phyloP scores from a whole-genome alignment of 2,329 filamentous ascomycete species.

The Xylogone sp. region DNA sequence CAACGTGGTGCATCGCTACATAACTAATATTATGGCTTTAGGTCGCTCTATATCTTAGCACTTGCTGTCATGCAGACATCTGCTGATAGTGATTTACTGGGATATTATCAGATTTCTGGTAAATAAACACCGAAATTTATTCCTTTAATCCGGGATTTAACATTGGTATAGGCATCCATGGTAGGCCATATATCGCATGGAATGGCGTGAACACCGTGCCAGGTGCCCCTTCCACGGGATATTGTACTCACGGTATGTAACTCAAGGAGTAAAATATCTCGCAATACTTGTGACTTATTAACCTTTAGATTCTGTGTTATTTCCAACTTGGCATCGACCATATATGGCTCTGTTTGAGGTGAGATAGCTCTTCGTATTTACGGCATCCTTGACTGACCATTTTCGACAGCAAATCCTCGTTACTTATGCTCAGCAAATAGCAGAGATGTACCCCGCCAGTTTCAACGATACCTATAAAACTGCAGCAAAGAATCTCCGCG shows the following conservation, averaged over 20 bases:
- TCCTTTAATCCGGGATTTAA: neutral
- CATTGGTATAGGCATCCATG: slow-evolving; percentile 13
- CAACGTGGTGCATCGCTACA: neutral
- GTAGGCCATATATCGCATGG: slow-evolving; percentile 21
- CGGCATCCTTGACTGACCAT: neutral
- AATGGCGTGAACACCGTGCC: slow-evolving; percentile 13
- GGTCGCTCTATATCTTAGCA: slow-evolving; percentile 22
- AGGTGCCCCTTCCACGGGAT: slow-evolving; percentile 16
- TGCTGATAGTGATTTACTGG: slow-evolving; percentile 12
- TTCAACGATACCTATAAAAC: slow-evolving; percentile 34
- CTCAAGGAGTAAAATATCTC: neutral
- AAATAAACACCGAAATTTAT: neutral
- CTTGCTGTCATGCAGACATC: slow-evolving; percentile 18
- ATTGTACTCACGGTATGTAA: slow-evolving; percentile 23
- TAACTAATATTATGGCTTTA: slow-evolving; percentile 7
- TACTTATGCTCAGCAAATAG: slow-evolving; percentile 41
- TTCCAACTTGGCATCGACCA: slow-evolving; percentile 49
- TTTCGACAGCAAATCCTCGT: slow-evolving; percentile 47
- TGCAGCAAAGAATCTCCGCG: slow-evolving; percentile 37
- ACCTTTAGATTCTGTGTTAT: slow-evolving; percentile 17
- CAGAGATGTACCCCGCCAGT: slow-evolving; percentile 24
- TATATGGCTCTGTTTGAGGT: slow-evolving; percentile 53
- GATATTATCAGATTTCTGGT: slow-evolving; percentile 22
- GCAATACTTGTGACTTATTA: neutral
- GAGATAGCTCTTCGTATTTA: slow-evolving; percentile 8